Conservation (phyloP, 495 filamentous ascomycete genomes). For the Aspergillus sparsus region DNA sequence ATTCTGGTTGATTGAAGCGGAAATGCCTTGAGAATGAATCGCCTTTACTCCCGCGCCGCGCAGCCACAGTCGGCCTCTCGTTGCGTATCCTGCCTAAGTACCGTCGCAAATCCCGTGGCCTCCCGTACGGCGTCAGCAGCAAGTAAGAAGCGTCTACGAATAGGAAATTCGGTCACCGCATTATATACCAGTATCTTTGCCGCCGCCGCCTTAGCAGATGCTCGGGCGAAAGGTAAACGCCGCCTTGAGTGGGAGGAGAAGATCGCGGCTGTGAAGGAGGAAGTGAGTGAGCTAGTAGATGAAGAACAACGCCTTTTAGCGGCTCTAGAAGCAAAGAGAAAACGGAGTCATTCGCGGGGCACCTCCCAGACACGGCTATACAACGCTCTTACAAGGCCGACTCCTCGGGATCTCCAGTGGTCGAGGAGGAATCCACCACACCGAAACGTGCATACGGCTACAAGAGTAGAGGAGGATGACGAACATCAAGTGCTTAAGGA, state of each 20-base stretch:
- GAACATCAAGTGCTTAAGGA: constrained; percentile 10
- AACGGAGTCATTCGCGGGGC: constrained; percentile 21
- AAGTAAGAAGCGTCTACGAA: constrained; percentile 51
- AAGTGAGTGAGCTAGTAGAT: constrained; percentile 44
- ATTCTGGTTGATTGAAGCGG: constrained; percentile 14
- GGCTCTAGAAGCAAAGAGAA: constrained; percentile 31
- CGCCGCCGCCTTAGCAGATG: constrained; percentile 68
- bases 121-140: constrained; percentile 55
- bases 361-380: constrained; percentile 29
- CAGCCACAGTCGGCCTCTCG: constrained; percentile 61
- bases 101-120: constrained; percentile 51
- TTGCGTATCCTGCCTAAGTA: constrained; percentile 62
- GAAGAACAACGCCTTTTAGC: constrained; percentile 43
- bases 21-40: constrained; percentile 62
- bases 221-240: constrained; percentile 59
- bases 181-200: constrained; percentile 73
- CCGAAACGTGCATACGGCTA: constrained; percentile 11
- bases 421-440: constrained; percentile 17
- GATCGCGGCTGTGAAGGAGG: constrained; percentile 49
- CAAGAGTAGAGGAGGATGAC: neutral
- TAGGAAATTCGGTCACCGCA: constrained; percentile 66
- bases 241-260: constrained; percentile 64
- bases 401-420: constrained; percentile 16
- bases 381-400: constrained; percentile 22
- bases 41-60: constrained; percentile 68